Evolutionary conservation across 768 basidiomycete genomes (phyloP).

Genomic region (Russula emetica): DNA sequence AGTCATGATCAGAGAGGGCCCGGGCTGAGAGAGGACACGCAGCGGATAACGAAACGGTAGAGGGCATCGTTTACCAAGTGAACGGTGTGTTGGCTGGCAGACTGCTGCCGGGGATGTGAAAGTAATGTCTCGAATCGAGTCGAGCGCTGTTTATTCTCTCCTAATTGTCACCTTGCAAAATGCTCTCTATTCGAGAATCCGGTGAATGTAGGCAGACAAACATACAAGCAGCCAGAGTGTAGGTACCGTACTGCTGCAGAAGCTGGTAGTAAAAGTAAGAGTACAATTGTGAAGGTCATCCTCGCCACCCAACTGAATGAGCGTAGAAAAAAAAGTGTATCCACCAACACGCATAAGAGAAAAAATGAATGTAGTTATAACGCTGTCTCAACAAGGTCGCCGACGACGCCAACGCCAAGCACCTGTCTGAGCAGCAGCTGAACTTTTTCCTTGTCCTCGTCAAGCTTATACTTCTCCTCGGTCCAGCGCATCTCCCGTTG

Average conservation of each 20-base stretch:
- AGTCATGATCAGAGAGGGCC: too few species aligned
- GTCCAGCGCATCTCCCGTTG: constrained; percentile 64
- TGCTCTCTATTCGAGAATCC: background rate
- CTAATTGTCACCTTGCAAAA: too few species aligned
- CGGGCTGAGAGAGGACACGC: too few species aligned
- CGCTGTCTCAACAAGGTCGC: constrained; percentile 16
- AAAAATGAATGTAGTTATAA: constrained; percentile 3
- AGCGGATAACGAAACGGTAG: too few species aligned
- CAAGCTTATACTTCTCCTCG: constrained; percentile 62
- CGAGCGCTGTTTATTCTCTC: too few species aligned
- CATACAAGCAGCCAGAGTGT: background rate
- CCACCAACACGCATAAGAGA: background rate
- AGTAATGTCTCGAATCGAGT: too few species aligned
- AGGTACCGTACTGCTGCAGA: background rate
- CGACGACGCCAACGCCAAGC: constrained; percentile 35
- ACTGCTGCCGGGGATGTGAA: too few species aligned
- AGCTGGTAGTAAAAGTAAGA: constrained; percentile 6
- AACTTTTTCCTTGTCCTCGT: constrained; percentile 63
- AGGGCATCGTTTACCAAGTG: too few species aligned
- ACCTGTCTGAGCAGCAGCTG: constrained; percentile 64
- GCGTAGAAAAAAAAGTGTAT: background rate
- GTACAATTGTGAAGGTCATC: constrained; percentile 16
- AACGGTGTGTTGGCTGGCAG: too few species aligned
- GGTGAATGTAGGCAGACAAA: background rate
- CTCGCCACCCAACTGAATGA: background rate